Conservation (phyloP, 1,284 basidiomycete species). For the Melampsora americana region DNA sequence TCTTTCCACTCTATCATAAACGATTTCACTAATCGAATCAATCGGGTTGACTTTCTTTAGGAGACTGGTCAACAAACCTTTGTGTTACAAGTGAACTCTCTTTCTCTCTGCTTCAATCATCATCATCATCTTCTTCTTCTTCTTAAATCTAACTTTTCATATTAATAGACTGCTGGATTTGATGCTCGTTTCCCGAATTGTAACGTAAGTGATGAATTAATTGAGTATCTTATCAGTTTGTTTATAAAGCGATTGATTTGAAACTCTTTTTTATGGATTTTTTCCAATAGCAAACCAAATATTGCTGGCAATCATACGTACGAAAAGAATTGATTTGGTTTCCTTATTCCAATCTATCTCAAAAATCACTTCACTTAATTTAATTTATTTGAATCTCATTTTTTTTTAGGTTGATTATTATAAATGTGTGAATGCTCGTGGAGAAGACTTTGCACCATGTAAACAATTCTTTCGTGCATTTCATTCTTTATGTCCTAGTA, state of each 20-base stretch:
- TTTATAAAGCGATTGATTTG: slow-evolving; percentile 78
- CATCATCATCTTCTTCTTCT: background rate
- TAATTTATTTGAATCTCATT: background rate
- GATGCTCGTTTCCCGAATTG: slow-evolving; percentile 88
- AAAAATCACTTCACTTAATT: background rate
- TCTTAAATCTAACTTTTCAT: slow-evolving; percentile 50
- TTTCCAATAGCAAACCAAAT: slow-evolving; percentile 15
- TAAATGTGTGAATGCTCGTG: slow-evolving; percentile 95
- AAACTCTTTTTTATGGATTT: slow-evolving; percentile 55
- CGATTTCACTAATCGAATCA: background rate
- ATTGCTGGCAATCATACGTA: slow-evolving; percentile 81
- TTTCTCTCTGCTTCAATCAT: background rate
- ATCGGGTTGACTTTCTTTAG: background rate
- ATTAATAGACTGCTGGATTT: slow-evolving; percentile 79
- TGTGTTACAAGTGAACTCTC: background rate
- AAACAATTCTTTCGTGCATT: slow-evolving; percentile 98
- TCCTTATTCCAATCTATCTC: background rate
- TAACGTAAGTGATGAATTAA: slow-evolving; percentile 58
- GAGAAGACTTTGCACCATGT: slow-evolving; percentile 95
- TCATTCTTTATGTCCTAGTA: slow-evolving; percentile 83
- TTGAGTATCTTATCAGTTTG: background rate
- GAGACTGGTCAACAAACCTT: slow-evolving; percentile 4
- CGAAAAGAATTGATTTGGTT: background rate
- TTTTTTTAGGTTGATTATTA: slow-evolving; percentile 66
- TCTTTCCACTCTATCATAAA: background rate